phyloP scores from a whole-genome alignment of 768 basidiomycete genomes.

The Sutorius australiensis region DNA sequence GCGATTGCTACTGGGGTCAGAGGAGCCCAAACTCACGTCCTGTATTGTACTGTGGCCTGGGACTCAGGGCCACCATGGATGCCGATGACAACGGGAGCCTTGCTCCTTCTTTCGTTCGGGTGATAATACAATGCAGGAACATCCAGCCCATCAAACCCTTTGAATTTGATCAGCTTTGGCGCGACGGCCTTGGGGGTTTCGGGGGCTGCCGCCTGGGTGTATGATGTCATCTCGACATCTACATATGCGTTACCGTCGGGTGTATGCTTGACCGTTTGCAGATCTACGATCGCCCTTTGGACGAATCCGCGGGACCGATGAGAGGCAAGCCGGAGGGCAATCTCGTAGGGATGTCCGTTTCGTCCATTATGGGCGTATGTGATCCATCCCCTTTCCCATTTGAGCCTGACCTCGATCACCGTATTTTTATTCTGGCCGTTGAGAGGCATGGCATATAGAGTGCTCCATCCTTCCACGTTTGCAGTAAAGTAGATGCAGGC shows the following conservation, averaged over 20 bases:
- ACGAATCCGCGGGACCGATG: conserved; percentile 30
- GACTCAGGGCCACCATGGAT: conserved; percentile 41
- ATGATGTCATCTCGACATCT: conserved; percentile 26
- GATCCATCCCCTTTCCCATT: conserved; percentile 32
- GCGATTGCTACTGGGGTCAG: not conserved
- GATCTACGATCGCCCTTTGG: conserved; percentile 27
- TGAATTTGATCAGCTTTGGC: conserved; percentile 35
- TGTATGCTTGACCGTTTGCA: conserved; percentile 20
- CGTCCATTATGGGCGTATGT: conserved; percentile 28
- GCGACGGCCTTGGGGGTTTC: conserved; percentile 25
- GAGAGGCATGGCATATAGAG: conserved; percentile 30
- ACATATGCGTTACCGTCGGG: conserved; percentile 27
- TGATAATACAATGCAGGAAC: conserved; percentile 43
- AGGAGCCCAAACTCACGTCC: conserved; percentile 24
- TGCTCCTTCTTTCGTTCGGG: conserved; percentile 27
- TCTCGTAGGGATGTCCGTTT: conserved; percentile 34
- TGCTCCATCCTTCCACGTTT: conserved; percentile 39
- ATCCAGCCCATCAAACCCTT: conserved; percentile 40
- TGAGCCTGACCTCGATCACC: conserved; percentile 32
- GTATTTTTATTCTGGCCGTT: conserved; percentile 25
- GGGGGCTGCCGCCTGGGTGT: conserved; percentile 33
- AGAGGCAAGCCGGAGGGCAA: conserved; percentile 32
- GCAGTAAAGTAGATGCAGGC: conserved; percentile 33
- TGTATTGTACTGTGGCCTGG: conserved; percentile 34
- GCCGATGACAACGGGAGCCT: conserved; percentile 32